Conservation (phyloP, 306 rosid genomes). For the Alnus rubra region DNA sequence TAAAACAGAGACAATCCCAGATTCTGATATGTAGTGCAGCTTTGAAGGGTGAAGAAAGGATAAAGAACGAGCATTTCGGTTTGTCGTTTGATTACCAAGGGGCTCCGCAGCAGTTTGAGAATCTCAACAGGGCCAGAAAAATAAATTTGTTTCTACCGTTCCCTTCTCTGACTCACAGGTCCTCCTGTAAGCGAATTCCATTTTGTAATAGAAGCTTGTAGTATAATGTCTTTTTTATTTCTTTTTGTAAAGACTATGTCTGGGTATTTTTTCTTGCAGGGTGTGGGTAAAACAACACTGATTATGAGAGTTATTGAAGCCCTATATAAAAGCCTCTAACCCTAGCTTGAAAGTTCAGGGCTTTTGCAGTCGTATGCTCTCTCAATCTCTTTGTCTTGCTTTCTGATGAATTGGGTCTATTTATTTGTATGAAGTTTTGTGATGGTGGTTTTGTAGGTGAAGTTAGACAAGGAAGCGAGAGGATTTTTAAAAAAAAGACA, state of each 20-base stretch:
- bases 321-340: constrained; percentile 53
- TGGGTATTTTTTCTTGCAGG: constrained; percentile 33
- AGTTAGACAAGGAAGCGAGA: constrained; percentile 51
- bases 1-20: too few species aligned
- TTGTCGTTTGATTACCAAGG: too few species aligned
- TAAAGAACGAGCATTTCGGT: too few species aligned
- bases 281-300: constrained; percentile 78
- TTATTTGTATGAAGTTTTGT: not conserved
- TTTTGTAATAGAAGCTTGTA: not conserved
- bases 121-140: too few species aligned
- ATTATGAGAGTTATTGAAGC: constrained; percentile 58
- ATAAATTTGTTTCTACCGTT: too few species aligned
- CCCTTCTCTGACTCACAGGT: too few species aligned
- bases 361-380: constrained; percentile 65
- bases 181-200: constrained; percentile 49
- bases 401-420: not conserved
- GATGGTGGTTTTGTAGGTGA: constrained; percentile 53
- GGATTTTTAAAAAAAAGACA: too few species aligned
- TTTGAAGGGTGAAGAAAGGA: too few species aligned
- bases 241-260: not conserved
- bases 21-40: too few species aligned
- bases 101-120: too few species aligned
- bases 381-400: constrained; percentile 5
- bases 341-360: constrained; percentile 70
- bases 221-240: not conserved